Conservation (phyloP, 2,329 filamentous ascomycete genomes). For the Bipolaris gigantea region DNA sequence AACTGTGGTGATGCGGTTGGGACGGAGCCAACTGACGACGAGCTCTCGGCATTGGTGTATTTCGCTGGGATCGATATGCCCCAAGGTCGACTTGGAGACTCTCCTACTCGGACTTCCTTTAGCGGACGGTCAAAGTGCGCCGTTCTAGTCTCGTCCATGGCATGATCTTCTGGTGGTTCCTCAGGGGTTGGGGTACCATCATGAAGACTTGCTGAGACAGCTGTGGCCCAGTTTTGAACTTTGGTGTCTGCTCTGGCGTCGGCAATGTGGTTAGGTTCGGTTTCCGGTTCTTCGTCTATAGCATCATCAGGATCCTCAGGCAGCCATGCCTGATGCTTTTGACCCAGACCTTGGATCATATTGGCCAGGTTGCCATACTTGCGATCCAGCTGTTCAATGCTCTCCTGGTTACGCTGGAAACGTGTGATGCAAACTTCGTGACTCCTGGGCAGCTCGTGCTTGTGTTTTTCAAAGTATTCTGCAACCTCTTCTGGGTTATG, state of each 20-base stretch:
- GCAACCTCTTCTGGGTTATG: conserved; percentile 93
- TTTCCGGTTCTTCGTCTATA: conserved; percentile 52
- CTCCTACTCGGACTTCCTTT: conserved; percentile 88
- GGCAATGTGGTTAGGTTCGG: conserved; percentile 47
- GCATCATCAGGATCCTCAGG: conserved; percentile 58
- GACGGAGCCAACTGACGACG: conserved; percentile 44
- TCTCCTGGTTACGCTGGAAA: conserved; percentile 83
- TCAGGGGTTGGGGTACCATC: conserved; percentile 45
- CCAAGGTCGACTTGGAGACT: conserved; percentile 92
- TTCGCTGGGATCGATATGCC: conserved; percentile 77
- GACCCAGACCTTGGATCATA: conserved; percentile 90
- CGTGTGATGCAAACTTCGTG: conserved; percentile 90
- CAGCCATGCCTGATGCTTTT: conserved; percentile 85
- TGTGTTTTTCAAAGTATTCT: conserved; percentile 90
- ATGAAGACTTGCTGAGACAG: conserved; percentile 63
- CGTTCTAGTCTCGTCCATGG: conserved; percentile 62
- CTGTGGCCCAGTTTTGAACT: conserved; percentile 84
- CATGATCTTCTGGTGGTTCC: conserved; percentile 43
- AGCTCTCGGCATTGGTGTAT: conserved; percentile 47
- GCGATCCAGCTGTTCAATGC: conserved; percentile 84
- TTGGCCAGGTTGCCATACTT: conserved; percentile 91
- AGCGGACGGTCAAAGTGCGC: conserved; percentile 81
- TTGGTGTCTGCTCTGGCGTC: conserved; percentile 62
- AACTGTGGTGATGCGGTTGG: conserved; percentile 54
- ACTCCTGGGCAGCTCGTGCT: conserved; percentile 90